Evolutionary conservation across 805 yeast genomes (phyloP).

Genomic region (Ascoidea tarda): DNA sequence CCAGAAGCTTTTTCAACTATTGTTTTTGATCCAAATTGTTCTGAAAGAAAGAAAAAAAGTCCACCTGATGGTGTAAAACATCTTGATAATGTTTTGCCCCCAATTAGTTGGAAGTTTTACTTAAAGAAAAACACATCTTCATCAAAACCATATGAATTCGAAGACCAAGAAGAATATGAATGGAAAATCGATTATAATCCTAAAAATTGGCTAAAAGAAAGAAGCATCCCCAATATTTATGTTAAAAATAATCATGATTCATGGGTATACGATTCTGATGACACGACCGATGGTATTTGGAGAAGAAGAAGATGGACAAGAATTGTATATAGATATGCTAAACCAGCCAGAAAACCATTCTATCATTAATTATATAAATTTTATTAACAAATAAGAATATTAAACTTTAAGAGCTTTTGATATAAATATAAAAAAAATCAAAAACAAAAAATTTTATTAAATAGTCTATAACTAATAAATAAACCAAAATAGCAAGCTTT

Average conservation of each 20-base stretch:
- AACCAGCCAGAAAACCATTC: neutral
- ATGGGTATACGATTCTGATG: neutral
- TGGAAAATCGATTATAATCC: neutral
- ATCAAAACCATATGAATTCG: neutral
- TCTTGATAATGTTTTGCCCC: slow-evolving; percentile 47
- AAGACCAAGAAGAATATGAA: neutral
- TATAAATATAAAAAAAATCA: too few relatives aligned
- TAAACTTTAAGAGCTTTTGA: too few relatives aligned
- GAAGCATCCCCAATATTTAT: neutral
- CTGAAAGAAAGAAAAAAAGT: slow-evolving; percentile 28
- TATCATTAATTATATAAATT: neutral
- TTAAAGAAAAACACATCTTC: neutral
- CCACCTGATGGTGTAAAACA: slow-evolving; percentile 52
- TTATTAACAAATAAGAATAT: too few relatives aligned
- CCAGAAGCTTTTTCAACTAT: slow-evolving; percentile 40
- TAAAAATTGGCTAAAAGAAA: neutral
- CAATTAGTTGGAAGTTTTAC: slow-evolving; percentile 55
- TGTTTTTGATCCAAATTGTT: slow-evolving; percentile 38
- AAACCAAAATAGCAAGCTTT: too few relatives aligned
- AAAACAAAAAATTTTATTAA: too few relatives aligned
- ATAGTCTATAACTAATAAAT: too few relatives aligned
- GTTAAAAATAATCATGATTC: neutral
- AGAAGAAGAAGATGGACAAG: neutral
- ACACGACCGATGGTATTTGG: neutral
- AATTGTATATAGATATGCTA: neutral